Base-by-base conservation (phyloP, 441 rosid species). In the Corymbia calophylla region DNA sequence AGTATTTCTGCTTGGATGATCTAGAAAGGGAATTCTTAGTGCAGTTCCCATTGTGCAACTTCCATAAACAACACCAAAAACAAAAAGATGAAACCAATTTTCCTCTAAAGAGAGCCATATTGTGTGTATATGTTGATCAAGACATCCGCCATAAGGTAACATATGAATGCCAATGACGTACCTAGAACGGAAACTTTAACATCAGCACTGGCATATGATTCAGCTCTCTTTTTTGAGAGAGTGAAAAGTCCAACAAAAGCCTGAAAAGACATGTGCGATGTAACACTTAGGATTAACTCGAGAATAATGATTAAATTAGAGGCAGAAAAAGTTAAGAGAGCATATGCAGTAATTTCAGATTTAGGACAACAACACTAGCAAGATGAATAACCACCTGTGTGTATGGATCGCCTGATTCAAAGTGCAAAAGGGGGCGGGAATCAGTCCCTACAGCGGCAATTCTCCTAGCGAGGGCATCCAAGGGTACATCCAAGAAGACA, bases 371-470 rank as follows among this genome's bases (percentile, higher is more conserved):
- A 39, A 44, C 51, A 77, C 84, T 44, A 77, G 18, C 29, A 70
- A 25, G 68, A 87, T n/a, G 31, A 62, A 29, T 21, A 77, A 88
- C 56, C 25, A 94, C 95, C 94, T 94, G 91, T 55, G 93, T 91
- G 88, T 93, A 94, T 49, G 92, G 62, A 90, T 94, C 93, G 23
- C 92, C 94, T 4, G 93, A 93, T 39, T 93, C 91, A 25, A 88
- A 87, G 60, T 91, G 89, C 87, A 92, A 62, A 68, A 92, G 92
- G 32, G 95, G 95, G 31, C 92, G 94, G 77, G 94, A 92, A 56
- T 91, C 88, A 14, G 95, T 94, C 49, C 94, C 95, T 29, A 91
- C 93, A 18, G 94, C 94, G 21, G 93, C 93, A 92, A 94, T 92
- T 90, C 94, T 93, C 90, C 91, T 90, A 85, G 95, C 95, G 80